A percentile compares a stretch with the other conserved stretches of the same genome.
These are phyloP conservation scores for Xerocomellus dryophilus DNA, from an alignment of 768 basidiomycete genomes.

Conservation along the genomic window DNA sequence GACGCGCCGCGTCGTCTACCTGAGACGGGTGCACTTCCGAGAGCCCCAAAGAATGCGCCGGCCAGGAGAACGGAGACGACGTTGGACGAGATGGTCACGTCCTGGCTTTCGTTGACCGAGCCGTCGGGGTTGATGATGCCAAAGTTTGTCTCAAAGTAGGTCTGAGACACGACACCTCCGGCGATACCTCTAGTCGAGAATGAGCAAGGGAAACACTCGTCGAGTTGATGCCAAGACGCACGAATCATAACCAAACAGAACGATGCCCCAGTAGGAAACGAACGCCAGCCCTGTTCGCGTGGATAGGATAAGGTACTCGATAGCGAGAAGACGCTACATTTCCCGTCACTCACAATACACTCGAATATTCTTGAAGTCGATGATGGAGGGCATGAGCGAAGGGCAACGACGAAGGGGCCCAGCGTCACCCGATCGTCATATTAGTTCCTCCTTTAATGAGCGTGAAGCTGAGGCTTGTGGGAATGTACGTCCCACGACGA, in stretches of 20 bases:
- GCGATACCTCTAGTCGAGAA: constrained; percentile 50
- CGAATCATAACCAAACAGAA: constrained; percentile 84
- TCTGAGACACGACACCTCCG: constrained; percentile 64
- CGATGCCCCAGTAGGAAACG: constrained; percentile 72
- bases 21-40: constrained; percentile 68
- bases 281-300: constrained; percentile 59
- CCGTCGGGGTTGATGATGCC: constrained; percentile 50
- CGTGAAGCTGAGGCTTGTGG: too few species aligned
- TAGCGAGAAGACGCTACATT: too few species aligned
- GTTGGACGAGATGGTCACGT: constrained; percentile 66
- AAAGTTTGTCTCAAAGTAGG: constrained; percentile 62
- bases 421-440: background rate
- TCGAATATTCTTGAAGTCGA: constrained; percentile 49
- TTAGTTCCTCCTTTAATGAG: too few species aligned
- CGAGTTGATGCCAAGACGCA: constrained; percentile 30
- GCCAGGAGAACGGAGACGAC: constrained; percentile 87
- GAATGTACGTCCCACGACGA: too few species aligned
- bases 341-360: constrained; percentile 54
- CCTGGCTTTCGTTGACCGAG: constrained; percentile 34
- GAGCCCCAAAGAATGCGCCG: constrained; percentile 85
- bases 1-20: constrained; percentile 37
- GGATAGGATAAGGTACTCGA: background rate
- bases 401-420: too few species aligned
- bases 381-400: background rate
- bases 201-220: background rate